phyloP scores from a whole-genome alignment of 257 asterid species.

The Lavandula angustifolia region DNA sequence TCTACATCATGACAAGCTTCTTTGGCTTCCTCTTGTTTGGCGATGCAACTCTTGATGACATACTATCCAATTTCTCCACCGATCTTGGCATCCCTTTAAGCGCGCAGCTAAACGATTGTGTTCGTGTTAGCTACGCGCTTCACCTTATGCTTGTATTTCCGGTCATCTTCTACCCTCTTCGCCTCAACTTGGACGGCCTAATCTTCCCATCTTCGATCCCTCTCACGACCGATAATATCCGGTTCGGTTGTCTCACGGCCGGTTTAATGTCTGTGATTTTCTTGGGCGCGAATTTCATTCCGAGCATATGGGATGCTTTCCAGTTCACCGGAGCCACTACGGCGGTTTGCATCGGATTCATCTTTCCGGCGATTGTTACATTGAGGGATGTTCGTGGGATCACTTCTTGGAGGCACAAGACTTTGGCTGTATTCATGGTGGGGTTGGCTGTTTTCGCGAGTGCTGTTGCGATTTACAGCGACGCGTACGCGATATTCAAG shows the following conservation, averaged over 20 bases:
- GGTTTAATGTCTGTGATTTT: constrained; percentile 41
- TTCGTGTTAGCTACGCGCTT: constrained; percentile 51
- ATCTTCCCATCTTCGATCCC: constrained; percentile 39
- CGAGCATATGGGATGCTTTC: constrained; percentile 60
- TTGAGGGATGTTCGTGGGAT: constrained; percentile 51
- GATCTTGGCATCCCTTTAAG: constrained; percentile 53
- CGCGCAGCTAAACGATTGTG: constrained; percentile 44
- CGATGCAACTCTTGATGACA: constrained; percentile 51
- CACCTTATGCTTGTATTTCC: constrained; percentile 59
- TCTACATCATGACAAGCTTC: constrained; percentile 58
- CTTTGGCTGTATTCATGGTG: constrained; percentile 51
- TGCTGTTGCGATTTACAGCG: constrained; percentile 51
- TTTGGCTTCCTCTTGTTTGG: constrained; percentile 67
- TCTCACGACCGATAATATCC: constrained; percentile 32
- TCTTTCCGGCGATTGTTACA: constrained; percentile 49
- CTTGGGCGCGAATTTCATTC: constrained; percentile 56
- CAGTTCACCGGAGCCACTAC: constrained; percentile 59
- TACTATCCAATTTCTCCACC: constrained; percentile 44
- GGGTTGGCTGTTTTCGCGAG: constrained; percentile 51
- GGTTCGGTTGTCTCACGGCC: constrained; percentile 36
- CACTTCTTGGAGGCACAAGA: constrained; percentile 42
- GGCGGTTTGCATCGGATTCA: constrained; percentile 51
- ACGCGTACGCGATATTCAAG: constrained; percentile 41
- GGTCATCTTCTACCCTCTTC: constrained; percentile 45
- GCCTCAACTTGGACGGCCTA: constrained; percentile 53